A percentile compares a stretch with the other conserved stretches of the same genome.
phyloP scores from a whole-genome alignment of 73 alveolate genomes.

The Effrenium voratum region DNA sequence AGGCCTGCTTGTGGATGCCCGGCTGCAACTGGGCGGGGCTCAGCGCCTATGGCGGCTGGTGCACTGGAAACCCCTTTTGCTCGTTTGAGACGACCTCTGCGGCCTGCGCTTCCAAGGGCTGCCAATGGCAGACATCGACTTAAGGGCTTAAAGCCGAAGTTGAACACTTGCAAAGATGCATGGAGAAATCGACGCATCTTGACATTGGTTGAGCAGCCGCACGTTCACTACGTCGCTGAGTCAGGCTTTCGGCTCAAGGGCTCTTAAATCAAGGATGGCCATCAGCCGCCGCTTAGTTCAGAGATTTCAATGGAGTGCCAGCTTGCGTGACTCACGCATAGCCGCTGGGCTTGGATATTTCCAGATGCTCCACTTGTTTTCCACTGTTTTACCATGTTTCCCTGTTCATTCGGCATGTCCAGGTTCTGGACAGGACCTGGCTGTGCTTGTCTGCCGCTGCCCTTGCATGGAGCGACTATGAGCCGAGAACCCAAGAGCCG shows the following conservation, averaged over 20 bases:
- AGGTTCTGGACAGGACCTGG: constrained; percentile 45
- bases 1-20: constrained; percentile 66
- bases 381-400: too few relatives aligned
- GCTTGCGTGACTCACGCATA: constrained; percentile 70
- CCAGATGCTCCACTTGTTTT: too few relatives aligned
- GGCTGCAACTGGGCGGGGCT: constrained; percentile 77
- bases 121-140: too few relatives aligned
- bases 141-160: too few relatives aligned
- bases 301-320: constrained; percentile 42
- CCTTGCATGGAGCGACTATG: constrained; percentile 38
- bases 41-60: constrained; percentile 69
- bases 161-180: too few relatives aligned
- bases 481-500: background rate
- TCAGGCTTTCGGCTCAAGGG: too few relatives aligned
- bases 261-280: too few relatives aligned
- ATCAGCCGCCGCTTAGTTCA: too few relatives aligned
- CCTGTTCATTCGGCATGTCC: too few relatives aligned
- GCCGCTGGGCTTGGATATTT: background rate
- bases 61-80: constrained; percentile 11
- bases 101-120: background rate
- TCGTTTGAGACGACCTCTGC: background rate
- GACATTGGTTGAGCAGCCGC: too few relatives aligned
- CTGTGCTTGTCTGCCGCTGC: constrained; percentile 85
- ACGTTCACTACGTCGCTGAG: too few relatives aligned
- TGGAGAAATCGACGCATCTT: too few relatives aligned